phyloP scores from a whole-genome alignment of 331 rosid species.

The Rhamnella rubrinervis region DNA sequence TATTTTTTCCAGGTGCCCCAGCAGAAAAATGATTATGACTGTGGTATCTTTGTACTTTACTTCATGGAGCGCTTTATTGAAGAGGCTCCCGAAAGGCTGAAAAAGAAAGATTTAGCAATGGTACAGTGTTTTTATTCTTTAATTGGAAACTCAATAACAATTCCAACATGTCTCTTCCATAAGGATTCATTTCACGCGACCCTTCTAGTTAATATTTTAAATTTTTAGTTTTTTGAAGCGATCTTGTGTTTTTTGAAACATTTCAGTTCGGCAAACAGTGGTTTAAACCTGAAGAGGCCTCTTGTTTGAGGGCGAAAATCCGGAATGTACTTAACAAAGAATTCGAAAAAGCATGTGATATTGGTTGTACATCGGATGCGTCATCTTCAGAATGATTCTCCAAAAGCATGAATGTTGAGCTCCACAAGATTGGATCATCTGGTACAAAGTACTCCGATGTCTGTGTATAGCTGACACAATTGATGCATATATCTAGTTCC shows the following conservation, averaged over 20 bases:
- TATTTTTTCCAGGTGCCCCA: conserved; percentile 82
- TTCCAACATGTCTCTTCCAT: neutral
- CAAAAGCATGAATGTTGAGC: conserved; percentile 16
- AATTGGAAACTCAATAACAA: neutral
- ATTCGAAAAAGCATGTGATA: conserved; percentile 35
- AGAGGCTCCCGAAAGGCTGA: conserved; percentile 76
- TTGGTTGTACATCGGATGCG: conserved; percentile 21
- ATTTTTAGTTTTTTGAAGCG: neutral
- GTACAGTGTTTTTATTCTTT: conserved; percentile 30
- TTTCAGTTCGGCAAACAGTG: conserved; percentile 77
- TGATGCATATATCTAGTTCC: conserved; percentile 5
- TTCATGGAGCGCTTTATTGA: conserved; percentile 88
- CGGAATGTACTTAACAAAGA: conserved; percentile 51
- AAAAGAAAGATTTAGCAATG: conserved; percentile 68
- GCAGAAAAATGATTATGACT: conserved; percentile 89
- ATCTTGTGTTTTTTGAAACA: no score
- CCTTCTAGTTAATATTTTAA: conserved; percentile 17
- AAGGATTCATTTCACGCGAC: conserved; percentile 10
- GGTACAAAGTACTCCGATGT: conserved; percentile 3
- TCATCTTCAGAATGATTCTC: conserved; percentile 12
- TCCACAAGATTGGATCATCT: conserved; percentile 7
- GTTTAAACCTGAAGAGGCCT: conserved; percentile 91
- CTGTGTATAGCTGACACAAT: conserved; percentile 26
- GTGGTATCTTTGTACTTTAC: conserved; percentile 88
- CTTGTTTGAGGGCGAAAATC: conserved; percentile 77